Percentiles rank a stretch among this genome's conserved stretches.
phyloP scores from a whole-genome alignment of 1,284 basidiomycete species.

The Ceratobasidium sp. region DNA sequence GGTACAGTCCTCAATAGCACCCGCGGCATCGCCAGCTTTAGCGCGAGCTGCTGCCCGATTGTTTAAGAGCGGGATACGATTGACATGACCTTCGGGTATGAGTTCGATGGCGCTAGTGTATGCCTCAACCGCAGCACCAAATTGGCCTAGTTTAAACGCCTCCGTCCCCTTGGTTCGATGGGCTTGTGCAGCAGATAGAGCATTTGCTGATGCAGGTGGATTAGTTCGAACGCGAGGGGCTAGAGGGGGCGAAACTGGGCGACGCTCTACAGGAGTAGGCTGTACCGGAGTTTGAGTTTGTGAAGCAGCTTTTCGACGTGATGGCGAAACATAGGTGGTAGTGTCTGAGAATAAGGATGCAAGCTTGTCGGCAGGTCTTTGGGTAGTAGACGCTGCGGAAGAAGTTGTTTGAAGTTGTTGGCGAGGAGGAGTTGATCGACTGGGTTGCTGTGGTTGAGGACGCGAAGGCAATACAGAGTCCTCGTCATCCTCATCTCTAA shows the following conservation, averaged over 20 bases:
- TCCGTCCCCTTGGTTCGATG: slow-evolving; percentile 75
- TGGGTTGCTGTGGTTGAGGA: slow-evolving; percentile 12
- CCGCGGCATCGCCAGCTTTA: slow-evolving; percentile 83
- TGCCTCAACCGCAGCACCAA: slow-evolving; percentile 81
- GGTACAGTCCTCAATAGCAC: slow-evolving; percentile 78
- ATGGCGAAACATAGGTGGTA: slow-evolving; percentile 67
- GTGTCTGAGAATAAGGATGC: slow-evolving; percentile 48
- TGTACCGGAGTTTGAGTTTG: slow-evolving; percentile 52
- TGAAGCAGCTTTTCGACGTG: slow-evolving; percentile 62
- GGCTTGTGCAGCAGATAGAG: slow-evolving; percentile 48
- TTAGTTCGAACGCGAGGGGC: slow-evolving; percentile 59
- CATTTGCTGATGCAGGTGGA: slow-evolving; percentile 43
- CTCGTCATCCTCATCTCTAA: slow-evolving; percentile 65
- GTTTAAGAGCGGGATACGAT: slow-evolving; percentile 85
- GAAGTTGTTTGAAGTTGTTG: slow-evolving; percentile 18
- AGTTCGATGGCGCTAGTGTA: slow-evolving; percentile 81
- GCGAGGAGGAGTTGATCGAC: slow-evolving; percentile 19
- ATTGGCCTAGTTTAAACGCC: slow-evolving; percentile 92
- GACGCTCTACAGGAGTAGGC: slow-evolving; percentile 24
- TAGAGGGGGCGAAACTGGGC: slow-evolving; percentile 51
- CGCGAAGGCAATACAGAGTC: slow-evolving; percentile 38
- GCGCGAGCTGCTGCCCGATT: slow-evolving; percentile 88
- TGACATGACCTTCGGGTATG: slow-evolving; percentile 79
- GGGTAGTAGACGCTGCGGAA: background rate
- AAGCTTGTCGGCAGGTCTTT: slow-evolving; percentile 40